These are phyloP conservation scores for Tephrocybe rancida DNA, from an alignment of 768 basidiomycete genomes.

Conservation along the genomic window DNA sequence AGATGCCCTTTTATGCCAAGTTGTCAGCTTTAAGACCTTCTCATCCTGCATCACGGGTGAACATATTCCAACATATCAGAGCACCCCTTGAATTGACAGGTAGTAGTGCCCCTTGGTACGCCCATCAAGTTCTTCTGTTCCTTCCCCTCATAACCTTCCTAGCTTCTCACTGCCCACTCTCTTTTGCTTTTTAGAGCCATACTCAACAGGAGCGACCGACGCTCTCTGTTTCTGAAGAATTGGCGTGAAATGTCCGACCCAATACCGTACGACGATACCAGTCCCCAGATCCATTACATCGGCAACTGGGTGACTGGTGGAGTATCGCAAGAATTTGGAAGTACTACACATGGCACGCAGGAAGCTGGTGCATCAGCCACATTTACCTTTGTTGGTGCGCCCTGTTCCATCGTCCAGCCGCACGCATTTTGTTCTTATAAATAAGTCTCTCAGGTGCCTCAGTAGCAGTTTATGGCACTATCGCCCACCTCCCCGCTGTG, in stretches of 20 bases:
- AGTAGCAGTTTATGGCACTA: conserved; percentile 19
- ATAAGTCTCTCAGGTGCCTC: conserved; percentile 11
- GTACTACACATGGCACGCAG: conserved; percentile 15
- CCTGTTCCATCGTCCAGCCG: neutral
- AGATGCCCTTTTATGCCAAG: too few species aligned
- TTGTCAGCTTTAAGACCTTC: too few species aligned
- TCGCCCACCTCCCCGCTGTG: neutral
- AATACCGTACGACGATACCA: conserved; percentile 9
- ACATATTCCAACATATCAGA: too few species aligned
- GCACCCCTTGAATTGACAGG: too few species aligned
- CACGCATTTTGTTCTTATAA: neutral
- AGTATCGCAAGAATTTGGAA: conserved; percentile 1
- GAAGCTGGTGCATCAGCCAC: conserved; percentile 24
- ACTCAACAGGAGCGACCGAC: neutral
- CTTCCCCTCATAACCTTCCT: too few species aligned
- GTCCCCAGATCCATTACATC: neutral
- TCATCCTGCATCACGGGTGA: too few species aligned
- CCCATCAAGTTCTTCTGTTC: too few species aligned
- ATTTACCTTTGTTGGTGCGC: conserved; percentile 22
- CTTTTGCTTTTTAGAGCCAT: too few species aligned
- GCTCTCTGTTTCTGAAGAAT: neutral
- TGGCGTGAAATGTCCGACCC: neutral
- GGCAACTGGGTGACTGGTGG: conserved; percentile 10
- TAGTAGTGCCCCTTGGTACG: too few species aligned
- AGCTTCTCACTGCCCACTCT: neutral